Base-by-base conservation (phyloP, 2,329 filamentous ascomycete genomes). In the Ophiostoma angusticollis region DNA sequence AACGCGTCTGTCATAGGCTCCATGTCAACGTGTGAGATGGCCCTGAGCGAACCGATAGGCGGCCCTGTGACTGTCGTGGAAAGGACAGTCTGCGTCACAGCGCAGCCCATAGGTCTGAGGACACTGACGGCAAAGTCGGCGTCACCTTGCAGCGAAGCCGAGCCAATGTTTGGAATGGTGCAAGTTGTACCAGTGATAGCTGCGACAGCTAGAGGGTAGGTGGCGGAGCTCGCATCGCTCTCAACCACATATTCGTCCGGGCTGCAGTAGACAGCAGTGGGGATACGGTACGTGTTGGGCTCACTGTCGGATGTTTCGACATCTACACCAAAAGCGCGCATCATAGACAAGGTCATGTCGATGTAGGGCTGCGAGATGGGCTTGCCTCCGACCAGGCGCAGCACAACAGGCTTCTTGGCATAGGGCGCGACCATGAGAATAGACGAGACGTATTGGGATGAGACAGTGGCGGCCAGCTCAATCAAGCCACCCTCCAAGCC, bases 1-100 rank as follows among this genome's bases (percentile, higher is more conserved):
- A 98, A 98, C 35, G 91, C 91, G 59, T 98, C 91, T 0, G 91
- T 98, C 91, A 98, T 98, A 1, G 89, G 83, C 58, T 96, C 91
- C 91, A 98, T 98, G 53, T 98, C 87, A 21, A 98, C 78, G 43
- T 89, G 80, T 14, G 77, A 64, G 11, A 98, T 64, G 1, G 84
- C 80, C 50, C 78, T 78, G 28, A 98, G 64, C 13, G 70, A 61
- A 9, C 91, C 89, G 40, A 69, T 60, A 3, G 72, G 61, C n/a
- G 91, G 91, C 1, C 91, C 91, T 8, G 81, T 93, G 8, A 98
- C 91, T 0, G 87, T 96, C 1, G 91, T 98, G 1, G 87, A 93
- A 14, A 71, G 77, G 39, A 75, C 75, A 0, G 81, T 84, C 60
- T 98, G 91, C 49, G 84, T 70, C 6, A 98, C 91, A 3, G 67